phyloP scores from a whole-genome alignment of 257 asterid species.

The Solanum tarapatanum region DNA sequence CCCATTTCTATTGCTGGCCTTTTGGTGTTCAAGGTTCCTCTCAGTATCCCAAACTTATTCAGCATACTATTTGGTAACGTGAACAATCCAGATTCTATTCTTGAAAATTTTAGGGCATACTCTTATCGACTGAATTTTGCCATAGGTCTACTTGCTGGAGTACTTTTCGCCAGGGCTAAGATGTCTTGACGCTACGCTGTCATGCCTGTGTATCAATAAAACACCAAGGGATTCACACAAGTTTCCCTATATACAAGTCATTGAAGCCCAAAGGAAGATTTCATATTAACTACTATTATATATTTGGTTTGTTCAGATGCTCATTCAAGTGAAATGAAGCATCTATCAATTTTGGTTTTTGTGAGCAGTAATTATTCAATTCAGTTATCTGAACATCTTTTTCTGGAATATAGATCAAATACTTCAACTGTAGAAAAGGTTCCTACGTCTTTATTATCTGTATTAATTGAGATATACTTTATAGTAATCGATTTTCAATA shows the following conservation, averaged over 20 bases:
- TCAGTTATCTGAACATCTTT: not conserved
- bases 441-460: not conserved
- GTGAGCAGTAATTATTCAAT: not conserved
- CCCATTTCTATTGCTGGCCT: constrained; percentile 39
- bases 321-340: not conserved
- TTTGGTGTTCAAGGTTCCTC: constrained; percentile 32
- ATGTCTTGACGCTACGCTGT: constrained; percentile 13
- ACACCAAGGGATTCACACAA: not conserved
- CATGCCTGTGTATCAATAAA: not conserved
- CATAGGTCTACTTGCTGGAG: constrained; percentile 40
- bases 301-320: not conserved
- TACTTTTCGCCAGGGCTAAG: constrained; percentile 37
- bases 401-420: not conserved
- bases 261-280: not conserved
- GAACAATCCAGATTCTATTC: not conserved
- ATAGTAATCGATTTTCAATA: no score
- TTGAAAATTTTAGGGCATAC: not conserved
- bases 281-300: not conserved
- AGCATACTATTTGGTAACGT: constrained; percentile 36
- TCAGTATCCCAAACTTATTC: constrained; percentile 28
- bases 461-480: no score
- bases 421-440: not conserved
- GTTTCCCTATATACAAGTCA: not conserved
- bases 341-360: not conserved
- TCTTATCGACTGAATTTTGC: not conserved